Conservation (phyloP, 306 rosid species). For the Ziziphus jujuba region DNA sequence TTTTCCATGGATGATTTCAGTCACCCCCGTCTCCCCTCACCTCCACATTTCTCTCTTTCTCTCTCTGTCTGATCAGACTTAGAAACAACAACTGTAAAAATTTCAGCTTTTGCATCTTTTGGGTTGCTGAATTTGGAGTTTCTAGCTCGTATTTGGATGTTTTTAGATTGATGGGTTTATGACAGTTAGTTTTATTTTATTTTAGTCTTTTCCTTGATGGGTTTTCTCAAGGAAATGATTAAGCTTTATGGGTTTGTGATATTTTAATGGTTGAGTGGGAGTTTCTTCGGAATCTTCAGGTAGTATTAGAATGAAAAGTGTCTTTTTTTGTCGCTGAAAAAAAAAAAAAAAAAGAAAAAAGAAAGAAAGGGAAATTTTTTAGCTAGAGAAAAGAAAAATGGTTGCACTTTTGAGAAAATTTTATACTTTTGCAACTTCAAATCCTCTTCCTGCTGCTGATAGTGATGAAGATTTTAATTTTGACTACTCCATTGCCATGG, state of each 20-base stretch:
- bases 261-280: background rate
- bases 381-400: constrained; percentile 37
- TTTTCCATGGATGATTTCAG: background rate
- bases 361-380: too few species aligned
- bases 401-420: constrained; percentile 49
- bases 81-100: background rate
- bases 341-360: background rate
- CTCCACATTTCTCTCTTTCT: too few species aligned
- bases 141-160: background rate
- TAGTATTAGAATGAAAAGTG: background rate
- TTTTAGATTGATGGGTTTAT: background rate
- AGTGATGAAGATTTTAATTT: constrained; percentile 20
- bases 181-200: background rate
- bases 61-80: too few species aligned
- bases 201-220: background rate
- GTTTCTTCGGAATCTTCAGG: too few species aligned
- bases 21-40: too few species aligned
- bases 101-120: too few species aligned
- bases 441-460: constrained; percentile 3
- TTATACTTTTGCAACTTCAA: constrained; percentile 31
- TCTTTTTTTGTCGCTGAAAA: background rate
- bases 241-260: constrained; percentile 1
- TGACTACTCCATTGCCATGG: constrained; percentile 70
- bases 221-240: background rate
- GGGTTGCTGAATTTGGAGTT: too few species aligned